Conservation (phyloP, 2,329 filamentous ascomycete species). For the Fusarium newnesense region DNA sequence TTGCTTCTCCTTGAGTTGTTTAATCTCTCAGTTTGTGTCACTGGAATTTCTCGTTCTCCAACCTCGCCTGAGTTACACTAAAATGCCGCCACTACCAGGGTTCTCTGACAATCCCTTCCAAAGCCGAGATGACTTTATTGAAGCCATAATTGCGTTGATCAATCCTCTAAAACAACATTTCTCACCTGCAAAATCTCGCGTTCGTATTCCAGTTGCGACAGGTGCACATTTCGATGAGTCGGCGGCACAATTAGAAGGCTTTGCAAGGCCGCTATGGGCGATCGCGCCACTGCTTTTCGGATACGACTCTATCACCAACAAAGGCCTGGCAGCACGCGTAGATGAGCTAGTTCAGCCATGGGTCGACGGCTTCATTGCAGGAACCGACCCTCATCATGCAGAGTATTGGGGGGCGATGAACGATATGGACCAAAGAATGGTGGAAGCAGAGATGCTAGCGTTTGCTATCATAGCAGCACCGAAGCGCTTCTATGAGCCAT, state of each 20-base stretch:
- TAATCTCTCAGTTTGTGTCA: neutral
- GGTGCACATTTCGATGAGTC: constrained; percentile 56
- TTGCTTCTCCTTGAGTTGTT: neutral
- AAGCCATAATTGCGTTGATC: constrained; percentile 49
- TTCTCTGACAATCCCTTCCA: constrained; percentile 55
- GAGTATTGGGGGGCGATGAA: constrained; percentile 61
- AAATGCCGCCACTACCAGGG: constrained; percentile 51
- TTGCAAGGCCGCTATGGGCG: constrained; percentile 53
- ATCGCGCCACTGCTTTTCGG: constrained; percentile 54
- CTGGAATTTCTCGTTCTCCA: neutral
- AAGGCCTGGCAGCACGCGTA: neutral
- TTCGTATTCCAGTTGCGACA: constrained; percentile 51
- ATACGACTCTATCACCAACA: constrained; percentile 42
- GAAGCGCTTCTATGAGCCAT: constrained; percentile 46
- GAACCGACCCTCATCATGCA: constrained; percentile 47
- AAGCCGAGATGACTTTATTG: constrained; percentile 50
- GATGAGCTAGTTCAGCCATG: constrained; percentile 41
- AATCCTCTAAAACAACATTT: constrained; percentile 48
- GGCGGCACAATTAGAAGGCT: constrained; percentile 58
- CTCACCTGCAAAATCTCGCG: constrained; percentile 49
- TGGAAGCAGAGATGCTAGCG: constrained; percentile 62
- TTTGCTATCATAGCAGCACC: constrained; percentile 59
- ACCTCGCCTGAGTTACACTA: neutral
- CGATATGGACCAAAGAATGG: constrained; percentile 63
- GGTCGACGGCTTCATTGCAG: constrained; percentile 46